These are phyloP conservation scores for Biancaea sappan DNA, from an alignment of 306 rosid genomes.

Conservation along the genomic window DNA sequence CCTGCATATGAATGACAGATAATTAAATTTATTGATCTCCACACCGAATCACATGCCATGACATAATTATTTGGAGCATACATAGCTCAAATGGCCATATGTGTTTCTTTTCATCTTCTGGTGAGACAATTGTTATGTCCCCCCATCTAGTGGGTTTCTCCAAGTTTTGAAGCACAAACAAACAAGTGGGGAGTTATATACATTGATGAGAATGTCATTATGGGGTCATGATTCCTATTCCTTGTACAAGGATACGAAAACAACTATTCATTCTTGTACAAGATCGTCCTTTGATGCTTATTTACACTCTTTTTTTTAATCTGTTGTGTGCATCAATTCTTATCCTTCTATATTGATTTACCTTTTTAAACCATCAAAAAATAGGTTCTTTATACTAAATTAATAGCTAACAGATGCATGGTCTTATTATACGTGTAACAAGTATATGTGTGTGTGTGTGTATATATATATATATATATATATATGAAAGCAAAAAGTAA, in stretches of 20 bases:
- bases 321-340: too few species aligned
- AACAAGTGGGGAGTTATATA: neutral
- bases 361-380: too few species aligned
- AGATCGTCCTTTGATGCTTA: neutral
- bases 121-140: constrained; percentile 2
- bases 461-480: too few species aligned
- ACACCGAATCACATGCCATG: constrained; percentile 16
- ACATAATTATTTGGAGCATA: neutral
- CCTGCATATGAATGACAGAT: neutral
- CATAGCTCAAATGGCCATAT: neutral
- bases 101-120: neutral
- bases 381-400: too few species aligned
- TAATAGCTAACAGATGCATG: too few species aligned
- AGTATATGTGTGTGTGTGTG: too few species aligned
- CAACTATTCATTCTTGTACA: constrained; percentile 28
- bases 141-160: neutral
- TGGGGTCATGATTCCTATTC: constrained; percentile 13
- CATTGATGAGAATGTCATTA: neutral
- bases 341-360: too few species aligned
- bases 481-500: too few species aligned
- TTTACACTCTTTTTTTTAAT: too few species aligned
- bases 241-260: neutral
- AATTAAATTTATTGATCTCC: constrained; percentile 28
- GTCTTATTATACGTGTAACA: too few species aligned
- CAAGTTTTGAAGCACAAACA: neutral